Evolutionary conservation across 805 yeast species (phyloP).

Genomic region (Yarrowia keelungensis): DNA sequence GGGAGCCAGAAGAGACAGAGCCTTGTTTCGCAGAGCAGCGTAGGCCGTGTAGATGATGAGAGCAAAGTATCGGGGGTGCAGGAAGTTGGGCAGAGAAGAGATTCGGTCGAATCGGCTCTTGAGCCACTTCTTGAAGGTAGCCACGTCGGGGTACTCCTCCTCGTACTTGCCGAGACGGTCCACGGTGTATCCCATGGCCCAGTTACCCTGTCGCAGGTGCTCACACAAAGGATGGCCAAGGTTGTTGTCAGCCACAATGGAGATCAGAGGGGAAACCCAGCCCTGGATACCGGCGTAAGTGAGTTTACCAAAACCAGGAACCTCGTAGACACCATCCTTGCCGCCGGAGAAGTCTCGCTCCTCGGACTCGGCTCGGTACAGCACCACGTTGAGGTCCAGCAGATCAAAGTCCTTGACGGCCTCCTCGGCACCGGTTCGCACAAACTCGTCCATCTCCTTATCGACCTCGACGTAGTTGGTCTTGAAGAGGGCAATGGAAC

Average conservation of each 20-base stretch:
- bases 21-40: slow-evolving; percentile 76
- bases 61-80: slow-evolving; percentile 88
- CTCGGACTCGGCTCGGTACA: slow-evolving; percentile 84
- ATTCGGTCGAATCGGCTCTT: slow-evolving; percentile 66
- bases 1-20: slow-evolving; percentile 62
- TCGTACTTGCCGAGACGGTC: slow-evolving; percentile 65
- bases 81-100: slow-evolving; percentile 72
- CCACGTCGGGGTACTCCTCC: slow-evolving; percentile 56
- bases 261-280: slow-evolving; percentile 74
- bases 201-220: slow-evolving; percentile 79
- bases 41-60: slow-evolving; percentile 82
- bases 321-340: slow-evolving; percentile 69
- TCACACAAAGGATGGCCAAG: slow-evolving; percentile 83
- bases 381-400: slow-evolving; percentile 73
- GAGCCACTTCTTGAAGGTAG: slow-evolving; percentile 73
- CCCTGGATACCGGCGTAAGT: slow-evolving; percentile 94
- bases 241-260: slow-evolving; percentile 70
- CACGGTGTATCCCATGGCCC: slow-evolving; percentile 86
- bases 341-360: slow-evolving; percentile 84
- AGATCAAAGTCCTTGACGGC: slow-evolving; percentile 69
- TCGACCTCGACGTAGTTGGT: slow-evolving; percentile 75
- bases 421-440: slow-evolving; percentile 77
- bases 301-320: slow-evolving; percentile 76
- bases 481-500: slow-evolving; percentile 84
- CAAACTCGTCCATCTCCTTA: slow-evolving; percentile 64